These are phyloP conservation scores for Mycena rosella DNA, from an alignment of 768 basidiomycete species.

Conservation along the genomic window DNA sequence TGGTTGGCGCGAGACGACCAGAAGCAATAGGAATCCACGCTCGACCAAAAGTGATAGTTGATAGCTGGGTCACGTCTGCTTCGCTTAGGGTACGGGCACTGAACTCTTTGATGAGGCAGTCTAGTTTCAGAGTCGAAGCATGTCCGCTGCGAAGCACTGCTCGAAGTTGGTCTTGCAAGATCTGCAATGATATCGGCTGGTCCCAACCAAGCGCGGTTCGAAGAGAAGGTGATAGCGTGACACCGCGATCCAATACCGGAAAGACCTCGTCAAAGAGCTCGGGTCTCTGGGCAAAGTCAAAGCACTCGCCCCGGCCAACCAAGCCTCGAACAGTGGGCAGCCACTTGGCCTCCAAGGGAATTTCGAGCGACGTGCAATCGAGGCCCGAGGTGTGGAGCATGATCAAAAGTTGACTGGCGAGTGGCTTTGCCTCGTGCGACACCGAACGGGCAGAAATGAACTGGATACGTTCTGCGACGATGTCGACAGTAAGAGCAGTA, in stretches of 20 bases:
- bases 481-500: slow-evolving; percentile 43
- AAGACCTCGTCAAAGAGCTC: slow-evolving; percentile 58
- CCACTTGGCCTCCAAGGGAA: slow-evolving; percentile 45
- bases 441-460: slow-evolving; percentile 43
- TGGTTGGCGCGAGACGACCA: slow-evolving; percentile 44
- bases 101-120: slow-evolving; percentile 35
- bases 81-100: slow-evolving; percentile 29
- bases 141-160: slow-evolving; percentile 22
- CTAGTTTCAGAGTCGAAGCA: slow-evolving; percentile 33
- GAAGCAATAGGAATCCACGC: slow-evolving; percentile 37
- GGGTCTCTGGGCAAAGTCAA: slow-evolving; percentile 42
- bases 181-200: slow-evolving; percentile 44
- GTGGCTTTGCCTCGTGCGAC: slow-evolving; percentile 16
- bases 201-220: slow-evolving; percentile 55
- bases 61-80: slow-evolving; percentile 17
- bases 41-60: slow-evolving; percentile 14
- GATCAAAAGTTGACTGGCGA: slow-evolving; percentile 41
- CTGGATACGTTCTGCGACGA: slow-evolving; percentile 52
- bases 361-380: slow-evolving; percentile 33
- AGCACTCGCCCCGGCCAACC: slow-evolving; percentile 44
- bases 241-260: slow-evolving; percentile 43
- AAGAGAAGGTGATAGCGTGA: slow-evolving; percentile 46
- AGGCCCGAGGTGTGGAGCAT: slow-evolving; percentile 39
- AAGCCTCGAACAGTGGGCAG: slow-evolving; percentile 55
- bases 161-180: slow-evolving; percentile 52